Conservation (phyloP, 192 early-diverging fungal species). For the Coemansia sp. region DNA sequence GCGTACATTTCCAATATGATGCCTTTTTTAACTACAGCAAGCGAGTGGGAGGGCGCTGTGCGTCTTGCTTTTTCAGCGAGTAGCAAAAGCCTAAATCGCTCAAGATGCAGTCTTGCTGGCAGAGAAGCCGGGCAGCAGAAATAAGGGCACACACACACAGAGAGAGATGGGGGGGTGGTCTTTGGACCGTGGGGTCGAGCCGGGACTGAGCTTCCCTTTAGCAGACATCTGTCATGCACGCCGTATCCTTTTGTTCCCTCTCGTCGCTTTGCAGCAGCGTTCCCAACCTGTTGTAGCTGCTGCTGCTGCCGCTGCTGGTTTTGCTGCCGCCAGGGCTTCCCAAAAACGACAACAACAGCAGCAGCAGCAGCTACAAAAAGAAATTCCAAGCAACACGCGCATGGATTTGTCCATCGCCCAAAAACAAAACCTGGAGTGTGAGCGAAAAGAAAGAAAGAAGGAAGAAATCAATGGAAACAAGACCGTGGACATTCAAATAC, state of each 20-base stretch:
- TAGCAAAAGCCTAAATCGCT: neutral
- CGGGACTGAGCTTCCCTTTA: neutral
- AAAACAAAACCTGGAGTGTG: neutral
- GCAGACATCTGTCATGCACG: neutral
- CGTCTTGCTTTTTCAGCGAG: neutral
- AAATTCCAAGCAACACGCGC: constrained; percentile 1
- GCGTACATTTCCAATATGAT: neutral
- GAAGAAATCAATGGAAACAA: neutral
- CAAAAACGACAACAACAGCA: neutral
- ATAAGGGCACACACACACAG: no score
- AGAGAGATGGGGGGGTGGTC: neutral
- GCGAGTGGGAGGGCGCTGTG: no score
- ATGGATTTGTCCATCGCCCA: constrained; percentile 4
- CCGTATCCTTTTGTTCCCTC: neutral
- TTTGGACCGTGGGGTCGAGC: neutral
- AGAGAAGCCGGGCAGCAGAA: no score
- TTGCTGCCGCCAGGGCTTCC: no score
- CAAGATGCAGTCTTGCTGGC: no score
- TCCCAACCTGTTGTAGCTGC: neutral
- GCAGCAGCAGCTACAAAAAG: neutral
- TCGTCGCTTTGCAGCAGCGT: neutral
- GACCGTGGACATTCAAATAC: constrained; percentile 13
- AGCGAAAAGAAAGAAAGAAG: neutral
- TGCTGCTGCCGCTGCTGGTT: neutral
- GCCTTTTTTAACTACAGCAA: no score